Evolutionary conservation across 768 basidiomycete species (phyloP), one percentile per base, ranked within the genome.

Genomic region (Nevesoporus exiguus): DNA sequence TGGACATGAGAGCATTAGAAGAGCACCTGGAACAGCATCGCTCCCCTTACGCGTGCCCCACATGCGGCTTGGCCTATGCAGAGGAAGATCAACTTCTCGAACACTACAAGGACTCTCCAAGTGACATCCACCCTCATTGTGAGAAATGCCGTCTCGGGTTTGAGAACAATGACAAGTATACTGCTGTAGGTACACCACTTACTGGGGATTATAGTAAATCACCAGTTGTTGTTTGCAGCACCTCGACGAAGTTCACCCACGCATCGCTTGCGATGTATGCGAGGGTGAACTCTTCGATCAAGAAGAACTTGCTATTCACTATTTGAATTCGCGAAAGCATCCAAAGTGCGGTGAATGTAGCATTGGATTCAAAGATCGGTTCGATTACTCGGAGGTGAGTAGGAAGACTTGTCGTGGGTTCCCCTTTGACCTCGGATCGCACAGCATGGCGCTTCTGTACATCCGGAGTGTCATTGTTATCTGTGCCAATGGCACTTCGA

Each of bases 401-500:
- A 44, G 41, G 25, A 45, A 31, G 31, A 37, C 15, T 10, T 21
- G 29, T 47, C 24, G 4, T 37, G 27, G 22, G 34, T 49, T 17
- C 43, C 33, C 52, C 25, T 45, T 54, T 57, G 59, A 63, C 62
- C 33, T 58, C 29, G 22, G 46, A 52, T 39, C 17, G 40, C 34
- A 37, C 42, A 71, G 70, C 71, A 71, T 33, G 70, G 68, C 7
- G 70, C 60, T 29, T 61, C 56, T 8, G 58, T 54, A 25, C 71
- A 71, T 49, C 71, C 68, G 10, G 71, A 73, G 29, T 60, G 61
- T 36, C 63, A 67, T 14, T 76, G 76, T 41, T 57, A 62, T 33
- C 50, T 61, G 4, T 80, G 79, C 58, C 69, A 66, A 9, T 68
- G 71, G 51, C 71, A 71, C 31, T 80, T 80, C 52, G 70, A 74